phyloP scores from a whole-genome alignment of 2,329 filamentous ascomycete genomes.

The Colletotrichum tamarilloi region DNA sequence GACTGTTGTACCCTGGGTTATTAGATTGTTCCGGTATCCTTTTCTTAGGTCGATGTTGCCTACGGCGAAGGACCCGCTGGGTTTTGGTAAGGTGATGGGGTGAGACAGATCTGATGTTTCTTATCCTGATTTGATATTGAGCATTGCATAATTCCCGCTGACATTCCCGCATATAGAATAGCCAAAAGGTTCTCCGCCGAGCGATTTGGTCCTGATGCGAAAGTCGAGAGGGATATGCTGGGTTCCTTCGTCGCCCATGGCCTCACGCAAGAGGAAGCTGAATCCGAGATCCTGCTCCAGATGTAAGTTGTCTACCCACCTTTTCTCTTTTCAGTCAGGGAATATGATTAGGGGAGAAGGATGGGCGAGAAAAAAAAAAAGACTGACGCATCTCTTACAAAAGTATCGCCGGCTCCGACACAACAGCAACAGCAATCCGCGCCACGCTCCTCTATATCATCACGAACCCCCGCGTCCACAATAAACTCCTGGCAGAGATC shows the following conservation, averaged over 20 bases:
- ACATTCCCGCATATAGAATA: slow-evolving; percentile 42
- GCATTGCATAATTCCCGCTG: too few species aligned
- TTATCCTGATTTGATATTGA: too few species aligned
- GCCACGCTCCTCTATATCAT: slow-evolving; percentile 63
- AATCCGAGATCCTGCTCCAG: slow-evolving; percentile 56
- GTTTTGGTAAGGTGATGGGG: slow-evolving; percentile 57
- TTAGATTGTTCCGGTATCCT: slow-evolving; percentile 52
- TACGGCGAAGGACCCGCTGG: slow-evolving; percentile 48
- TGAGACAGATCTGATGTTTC: slow-evolving; percentile 37
- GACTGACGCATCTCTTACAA: neutral
- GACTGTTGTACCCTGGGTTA: slow-evolving; percentile 52
- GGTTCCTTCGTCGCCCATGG: slow-evolving; percentile 53
- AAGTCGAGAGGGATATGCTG: slow-evolving; percentile 63
- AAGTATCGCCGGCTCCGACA: slow-evolving; percentile 67
- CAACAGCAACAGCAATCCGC: slow-evolving; percentile 65
- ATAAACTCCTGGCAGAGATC: slow-evolving; percentile 57
- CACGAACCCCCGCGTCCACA: slow-evolving; percentile 58
- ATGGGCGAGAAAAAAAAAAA: too few species aligned
- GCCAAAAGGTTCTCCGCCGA: slow-evolving; percentile 57
- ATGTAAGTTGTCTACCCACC: slow-evolving; percentile 39
- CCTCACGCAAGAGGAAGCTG: slow-evolving; percentile 49
- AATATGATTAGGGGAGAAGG: neutral
- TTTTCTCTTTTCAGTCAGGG: neutral
- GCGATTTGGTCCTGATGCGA: slow-evolving; percentile 54
- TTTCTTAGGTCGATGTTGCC: slow-evolving; percentile 54